Base-by-base conservation (phyloP, 1,284 basidiomycete genomes). In the Wolfiporia cocos region DNA sequence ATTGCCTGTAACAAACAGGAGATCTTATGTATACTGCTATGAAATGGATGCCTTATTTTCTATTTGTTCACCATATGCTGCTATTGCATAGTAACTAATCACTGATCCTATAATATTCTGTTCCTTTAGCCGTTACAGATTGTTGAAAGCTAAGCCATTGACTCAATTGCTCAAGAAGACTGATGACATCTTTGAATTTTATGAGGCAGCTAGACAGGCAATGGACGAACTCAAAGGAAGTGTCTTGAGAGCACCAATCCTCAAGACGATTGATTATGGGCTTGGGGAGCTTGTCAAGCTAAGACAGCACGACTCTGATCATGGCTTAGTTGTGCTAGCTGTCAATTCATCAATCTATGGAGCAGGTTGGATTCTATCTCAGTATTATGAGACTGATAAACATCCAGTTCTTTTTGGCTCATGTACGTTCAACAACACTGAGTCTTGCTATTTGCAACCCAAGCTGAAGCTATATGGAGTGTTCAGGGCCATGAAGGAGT, bases 401-500 rank as follows among this genome's bases (percentile, higher is more conserved):
- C 47, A 50, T 32, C 61, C 57, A 0, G 52, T 59, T 0, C 23
- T 58, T 2, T 67, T 53, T 46, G 59, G 64, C 0, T 66, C 59
- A 0, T 58, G 59, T 38, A 64, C 62, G 0, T 65, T 61, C 51
- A 62, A 50, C 22, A 43, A 50, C 7, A 49, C 49, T 0, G 61
- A 69, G 38, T 53, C 50, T 1, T 51, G 55, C 2, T 69, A 68
- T 37, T 63, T 61, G 0, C 65, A 68, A 41, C 62, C 65, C 0
- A 67, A 69, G 47, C 44, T 60, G 0, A 65, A 69, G 42, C 45
- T 69, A 0, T 67, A 62, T 41, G 64, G 65, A 1, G 45, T 68
- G 0, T 66, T 61, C 37, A 29, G 56, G 0, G 61, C 64, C 0
- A 26, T 67, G 20, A 64, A 64, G 26, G 57, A 57, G 6, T 40